Evolutionary conservation across 2,329 filamentous ascomycete genomes (phyloP), one percentile per base, ranked within the genome.

Genomic region (Diplodia corticola): DNA sequence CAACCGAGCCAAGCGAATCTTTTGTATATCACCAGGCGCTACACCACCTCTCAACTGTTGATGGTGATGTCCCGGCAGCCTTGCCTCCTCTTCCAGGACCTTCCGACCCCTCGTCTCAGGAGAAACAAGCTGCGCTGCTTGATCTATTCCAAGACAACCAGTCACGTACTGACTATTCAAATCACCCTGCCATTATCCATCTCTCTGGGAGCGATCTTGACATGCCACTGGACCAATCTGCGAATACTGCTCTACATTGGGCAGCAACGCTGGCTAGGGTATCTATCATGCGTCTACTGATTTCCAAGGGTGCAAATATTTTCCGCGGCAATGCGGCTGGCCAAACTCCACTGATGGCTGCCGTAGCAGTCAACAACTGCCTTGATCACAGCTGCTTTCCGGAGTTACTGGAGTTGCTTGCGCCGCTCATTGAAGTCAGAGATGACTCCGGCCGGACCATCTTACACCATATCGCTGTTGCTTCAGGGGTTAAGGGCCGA

Each of bases 171-270:
- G 91, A 96, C 69, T 89, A 84, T 69, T 85, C 88, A 1, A 88
- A 89, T 65, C 90, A 94, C 72, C 90, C 93, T 12, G 90, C 91
- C 46, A 86, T 99, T 46, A 84, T 88, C 55, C 88, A 88, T 10
- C 84, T 97, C 65, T 90, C 88, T 1, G 88, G 91, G 0, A 82
- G 89, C 46, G 94, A 99, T 70, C 85, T 98, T 24, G 95, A 99
- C 73, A 90, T 95, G 76, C 94, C 95, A 1, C 92, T 99, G 66
- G 95, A 99, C 74, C 86, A 89, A 28, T 92, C 92, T 67, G 89
- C 89, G 40, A 92, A 98, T 74, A 98, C 93, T 20, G 93, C 93
- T 2, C 82, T 99, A 48, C 94, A 98, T 74, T 99, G 95, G 95
- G 95, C 95, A 2, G 93, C 95, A 5, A 97, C 95, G 4, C 83